Evolutionary conservation across 2,329 filamentous ascomycete species (phyloP), one percentile per base, ranked within the genome.

Genomic region (Colletotrichum orbiculare): DNA sequence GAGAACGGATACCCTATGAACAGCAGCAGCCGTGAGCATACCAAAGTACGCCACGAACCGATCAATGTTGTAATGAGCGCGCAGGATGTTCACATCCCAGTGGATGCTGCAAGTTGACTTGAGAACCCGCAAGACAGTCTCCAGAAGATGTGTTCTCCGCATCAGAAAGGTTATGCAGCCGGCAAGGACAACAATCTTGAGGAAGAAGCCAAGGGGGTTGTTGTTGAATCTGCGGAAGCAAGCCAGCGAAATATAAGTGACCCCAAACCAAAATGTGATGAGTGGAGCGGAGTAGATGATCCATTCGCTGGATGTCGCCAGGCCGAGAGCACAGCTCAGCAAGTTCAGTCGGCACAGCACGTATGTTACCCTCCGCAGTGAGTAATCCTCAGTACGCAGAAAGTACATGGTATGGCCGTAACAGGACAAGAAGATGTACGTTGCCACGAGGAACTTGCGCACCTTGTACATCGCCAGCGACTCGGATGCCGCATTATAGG

Each of bases 381-480:
- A 88, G 71, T 83, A 89, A 71, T 91, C 86, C 38, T 77, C 77
- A 56, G 80, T 87, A 54, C 77, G 77, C 8, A 89, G 73, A 64
- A 90, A 85, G 71, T 86, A 89, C 8, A 82, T 74, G 0, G 87
- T 82, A 70, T 91, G 88, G 1, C 87, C 87, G 68, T 85, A 90
- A 8, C 84, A 84, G 13, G 84, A 87, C 67, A 90, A 79, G 72
- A 90, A 90, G 35, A 91, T 79, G 71, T 89, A 90, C 2, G 82
- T 79, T 1, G 86, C 82, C 7, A 88, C 79, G 33, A 85, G 76
- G 4, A 89, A 72, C 13, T 85, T 82, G 11, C 86, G 76, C 55
- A 86, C 75, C 69, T 86, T 80, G 74, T 88, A 87, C 38, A 87
- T 79, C 71, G 81, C 81, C 5, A 86, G 73, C 2, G 76, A 71